Base-by-base conservation (phyloP, 2,329 filamentous ascomycete genomes). In the Aspergillus calidoustus region DNA sequence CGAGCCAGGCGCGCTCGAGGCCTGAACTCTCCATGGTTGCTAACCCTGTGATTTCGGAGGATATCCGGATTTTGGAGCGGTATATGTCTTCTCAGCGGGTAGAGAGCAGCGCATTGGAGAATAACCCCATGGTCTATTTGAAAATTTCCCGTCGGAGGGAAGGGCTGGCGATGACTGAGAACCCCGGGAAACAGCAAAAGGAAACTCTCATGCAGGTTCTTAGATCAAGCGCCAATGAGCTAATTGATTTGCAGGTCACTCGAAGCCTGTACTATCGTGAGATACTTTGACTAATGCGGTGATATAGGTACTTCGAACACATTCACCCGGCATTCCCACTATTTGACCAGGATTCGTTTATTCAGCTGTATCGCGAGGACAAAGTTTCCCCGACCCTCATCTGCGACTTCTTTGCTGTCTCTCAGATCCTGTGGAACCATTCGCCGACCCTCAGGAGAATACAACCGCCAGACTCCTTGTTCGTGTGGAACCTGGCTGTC, bases 401-500 rank as follows among this genome's bases (percentile, higher is more conserved):
- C 3, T 79, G 81, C 28, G 80, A 80, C 51, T 66, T 86, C 1
- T 82, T 84, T 57, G 83, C 83, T 0, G 78, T 83, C 41, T 77
- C 80, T 0, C 69, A 84, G 1, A 76, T 81, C 1, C 83, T 81
- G 59, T 86, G 84, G 84, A 71, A 74, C n/a, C 59, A 53, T 22
- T 61, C 59, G 4, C 64, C 65, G 22, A 52, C 51, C 5, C 61
- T 62, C 23, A 61, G 49, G 38, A 52, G 60, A 30, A 61, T 61
- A 30, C 64, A 62, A 11, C 71, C 72, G 1, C 84, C 84, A 0
- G 83, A 86, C 65, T 72, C 76, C 13, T 78, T 81, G 15, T 86
- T 83, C 64, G 79, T 84, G 34, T 87, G 84, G 84, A 86, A 86
- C 57, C 76, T 84, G 22, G 82, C 83, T 17, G 82, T 79, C 15